phyloP scores from a whole-genome alignment of 2,329 filamentous ascomycete species.

The Aspergillus sp. region DNA sequence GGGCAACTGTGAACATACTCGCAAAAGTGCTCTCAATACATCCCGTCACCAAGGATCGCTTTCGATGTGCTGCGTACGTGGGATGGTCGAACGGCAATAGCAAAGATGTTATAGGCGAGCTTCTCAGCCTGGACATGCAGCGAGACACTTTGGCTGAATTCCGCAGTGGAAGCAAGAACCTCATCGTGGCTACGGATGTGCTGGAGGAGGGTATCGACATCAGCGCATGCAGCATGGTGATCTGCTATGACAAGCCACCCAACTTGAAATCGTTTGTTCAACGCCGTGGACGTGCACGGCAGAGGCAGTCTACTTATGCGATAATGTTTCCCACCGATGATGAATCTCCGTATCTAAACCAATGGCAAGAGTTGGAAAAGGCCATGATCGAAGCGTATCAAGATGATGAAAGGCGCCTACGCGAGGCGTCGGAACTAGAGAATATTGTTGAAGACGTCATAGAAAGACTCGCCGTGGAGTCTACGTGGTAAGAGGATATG shows the following conservation, averaged over 20 bases:
- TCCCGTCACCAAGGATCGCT: constrained; percentile 43
- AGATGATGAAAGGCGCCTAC: constrained; percentile 54
- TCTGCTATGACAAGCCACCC: constrained; percentile 59
- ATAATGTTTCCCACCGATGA: constrained; percentile 44
- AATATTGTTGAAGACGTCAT: constrained; percentile 36
- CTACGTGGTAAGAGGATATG: constrained; percentile 17
- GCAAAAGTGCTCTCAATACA: constrained; percentile 53
- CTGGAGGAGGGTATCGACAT: constrained; percentile 60
- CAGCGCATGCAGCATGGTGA: constrained; percentile 59
- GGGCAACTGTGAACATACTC: constrained; percentile 58
- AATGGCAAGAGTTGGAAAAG: constrained; percentile 65
- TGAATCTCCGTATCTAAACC: constrained; percentile 29
- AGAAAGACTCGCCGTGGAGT: constrained; percentile 36
- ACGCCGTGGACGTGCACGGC: constrained; percentile 59
- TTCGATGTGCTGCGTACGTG: constrained; percentile 37
- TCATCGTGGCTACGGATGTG: constrained; percentile 56
- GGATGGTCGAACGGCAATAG: constrained; percentile 44
- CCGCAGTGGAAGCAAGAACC: constrained; percentile 47
- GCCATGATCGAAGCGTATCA: constrained; percentile 69
- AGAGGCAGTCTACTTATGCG: constrained; percentile 49
- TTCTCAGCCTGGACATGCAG: constrained; percentile 45
- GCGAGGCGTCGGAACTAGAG: constrained; percentile 47
- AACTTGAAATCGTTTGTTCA: constrained; percentile 64
- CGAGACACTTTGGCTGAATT: constrained; percentile 52
- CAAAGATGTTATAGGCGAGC: constrained; percentile 46